Evolutionary conservation across 139 green algal genomes (phyloP).

Genomic region (Chlorella sp.): DNA sequence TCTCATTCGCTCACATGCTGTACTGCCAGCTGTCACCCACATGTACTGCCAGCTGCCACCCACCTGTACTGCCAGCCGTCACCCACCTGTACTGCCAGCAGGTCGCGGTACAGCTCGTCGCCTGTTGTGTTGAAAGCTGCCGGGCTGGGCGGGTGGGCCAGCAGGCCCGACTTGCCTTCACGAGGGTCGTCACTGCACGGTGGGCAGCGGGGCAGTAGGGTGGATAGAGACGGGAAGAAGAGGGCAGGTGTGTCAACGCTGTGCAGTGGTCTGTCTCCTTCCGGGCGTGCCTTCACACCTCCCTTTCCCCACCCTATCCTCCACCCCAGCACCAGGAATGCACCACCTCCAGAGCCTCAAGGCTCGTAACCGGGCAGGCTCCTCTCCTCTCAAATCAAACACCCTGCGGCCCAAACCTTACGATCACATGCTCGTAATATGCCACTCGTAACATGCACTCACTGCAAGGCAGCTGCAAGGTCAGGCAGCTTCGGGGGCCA

Average conservation of each 20-base stretch:
- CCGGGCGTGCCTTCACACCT: no score
- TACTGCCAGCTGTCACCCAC: no score
- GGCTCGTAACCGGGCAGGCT: no score
- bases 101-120: conserved; percentile 60
- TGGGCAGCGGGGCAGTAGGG: background rate
- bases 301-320: no score
- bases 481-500: no score
- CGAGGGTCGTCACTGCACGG: background rate
- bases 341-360: background rate
- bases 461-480: no score
- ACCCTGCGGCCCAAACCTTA: no score
- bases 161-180: conserved; percentile 49
- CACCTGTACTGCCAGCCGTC: background rate
- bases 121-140: conserved; percentile 34
- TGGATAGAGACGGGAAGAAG: background rate
- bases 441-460: no score
- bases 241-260: background rate
- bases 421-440: no score
- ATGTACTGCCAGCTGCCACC: no score
- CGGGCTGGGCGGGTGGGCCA: conserved; percentile 61
- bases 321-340: background rate
- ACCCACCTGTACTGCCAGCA: conserved; percentile 60
- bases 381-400: no score
- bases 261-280: background rate
- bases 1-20: no score